Evolutionary conservation across 2,329 filamentous ascomycete species (phyloP), one percentile per base, ranked within the genome.

Genomic region (Exophiala oligosperma): DNA sequence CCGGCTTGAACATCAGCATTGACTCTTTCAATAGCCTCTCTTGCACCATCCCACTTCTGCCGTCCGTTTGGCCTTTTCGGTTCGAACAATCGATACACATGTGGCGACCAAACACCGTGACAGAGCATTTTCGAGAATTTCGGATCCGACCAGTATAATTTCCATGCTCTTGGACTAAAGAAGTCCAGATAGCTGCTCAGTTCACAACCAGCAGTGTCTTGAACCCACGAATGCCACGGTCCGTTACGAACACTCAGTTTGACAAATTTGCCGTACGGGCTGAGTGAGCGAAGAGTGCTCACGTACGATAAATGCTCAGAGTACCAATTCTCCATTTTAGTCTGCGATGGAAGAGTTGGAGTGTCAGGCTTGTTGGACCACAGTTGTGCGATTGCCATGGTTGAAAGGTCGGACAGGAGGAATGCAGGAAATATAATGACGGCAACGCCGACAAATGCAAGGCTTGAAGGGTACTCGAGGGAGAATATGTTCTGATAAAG

Each of bases 71-170:
- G 40, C 40, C 40, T n/a, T 43, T 69, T 69, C 11, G 70, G 70
- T 17, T 74, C 71, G 54, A 75, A 75, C 38, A 73, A 59, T 24
- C 72, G 65, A 61, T 71, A 73, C 1, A 72, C 60, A 61, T 69
- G 68, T 12, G 73, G 69, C 14, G 64, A 69, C 51, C 67, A 65
- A 9, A 75, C 60, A 1, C 72, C 73, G 59, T 70, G 67, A 57
- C 70, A 66, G 54, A 73, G 65, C 43, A 71, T 23, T 26, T 64
- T 66, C 35, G 68, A 72, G 44, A 75, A 64, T 56, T 69, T 63
- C 17, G 65, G 64, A 41, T 76, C 69, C 7, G 57, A 59, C 57
- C 67, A 67, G 69, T 72, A 75, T 50, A 74, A 71, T 53, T 59
- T 64, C 73, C 72, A 75, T 6, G 67, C 71, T 37, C 66, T 60